Conservation (phyloP, 2,329 filamentous ascomycete species). For the Proliferodiscus dingleyae region DNA sequence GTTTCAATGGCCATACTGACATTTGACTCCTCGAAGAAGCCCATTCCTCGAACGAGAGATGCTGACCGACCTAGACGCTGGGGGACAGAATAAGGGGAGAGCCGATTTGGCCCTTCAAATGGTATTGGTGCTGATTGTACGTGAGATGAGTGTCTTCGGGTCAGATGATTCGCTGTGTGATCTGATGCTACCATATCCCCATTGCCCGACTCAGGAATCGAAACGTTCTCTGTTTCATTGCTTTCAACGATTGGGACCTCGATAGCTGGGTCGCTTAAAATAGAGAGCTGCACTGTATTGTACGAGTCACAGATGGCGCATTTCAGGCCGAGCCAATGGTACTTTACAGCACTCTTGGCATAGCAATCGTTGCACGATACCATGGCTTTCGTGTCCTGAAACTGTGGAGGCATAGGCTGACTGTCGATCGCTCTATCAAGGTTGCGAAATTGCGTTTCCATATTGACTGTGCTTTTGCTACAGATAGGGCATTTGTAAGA, state of each 20-base stretch:
- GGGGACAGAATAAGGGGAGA: conserved; percentile 23
- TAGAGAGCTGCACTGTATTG: conserved; percentile 62
- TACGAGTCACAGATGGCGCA: conserved; percentile 70
- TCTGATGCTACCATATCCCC: conserved; percentile 15
- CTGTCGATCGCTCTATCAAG: conserved; percentile 79
- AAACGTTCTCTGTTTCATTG: conserved; percentile 19
- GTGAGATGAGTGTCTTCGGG: conserved; percentile 30
- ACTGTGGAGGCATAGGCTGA: conserved; percentile 90
- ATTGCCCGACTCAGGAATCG: conserved; percentile 12
- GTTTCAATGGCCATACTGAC: conserved; percentile 39
- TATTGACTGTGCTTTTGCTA: conserved; percentile 93
- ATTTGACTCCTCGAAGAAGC: conserved; percentile 21
- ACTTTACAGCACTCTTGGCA: conserved; percentile 77
- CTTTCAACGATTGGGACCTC: conserved; percentile 21
- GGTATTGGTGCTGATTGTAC: conserved; percentile 13
- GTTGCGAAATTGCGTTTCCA: conserved; percentile 92
- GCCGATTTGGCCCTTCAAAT: conserved; percentile 11
- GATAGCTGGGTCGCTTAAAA: conserved; percentile 42
- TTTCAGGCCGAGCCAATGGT: conserved; percentile 93
- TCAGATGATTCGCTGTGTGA: conserved; percentile 8
- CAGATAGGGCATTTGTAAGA: conserved; percentile 97
- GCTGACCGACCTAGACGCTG: conserved; percentile 31
- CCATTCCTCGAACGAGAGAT: conserved; percentile 29
- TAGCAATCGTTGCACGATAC: conserved; percentile 95
- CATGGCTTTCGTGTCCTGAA: conserved; percentile 71